A percentile compares a stretch with the other conserved stretches of the same genome.
phyloP scores from a whole-genome alignment of 2,329 filamentous ascomycete genomes.

The Apiospora phragmitis region DNA sequence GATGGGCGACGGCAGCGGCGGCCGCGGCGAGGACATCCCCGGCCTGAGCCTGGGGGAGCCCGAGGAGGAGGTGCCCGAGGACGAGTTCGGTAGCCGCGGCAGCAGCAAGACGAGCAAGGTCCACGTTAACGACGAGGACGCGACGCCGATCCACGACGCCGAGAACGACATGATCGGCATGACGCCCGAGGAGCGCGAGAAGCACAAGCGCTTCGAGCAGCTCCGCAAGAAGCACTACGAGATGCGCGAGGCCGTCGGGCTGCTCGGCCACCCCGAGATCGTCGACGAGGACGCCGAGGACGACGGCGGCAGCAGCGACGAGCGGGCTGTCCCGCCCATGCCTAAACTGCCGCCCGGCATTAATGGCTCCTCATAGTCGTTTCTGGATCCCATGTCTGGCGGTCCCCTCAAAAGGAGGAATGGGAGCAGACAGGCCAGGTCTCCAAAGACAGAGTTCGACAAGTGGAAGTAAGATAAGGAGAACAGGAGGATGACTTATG shows the following conservation, averaged over 20 bases:
- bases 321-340: conserved; percentile 46
- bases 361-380: conserved; percentile 25
- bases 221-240: conserved; percentile 97
- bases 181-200: conserved; percentile 76
- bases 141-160: conserved; percentile 59
- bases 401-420: neutral
- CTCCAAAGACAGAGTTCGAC: neutral
- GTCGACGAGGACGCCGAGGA: conserved; percentile 61
- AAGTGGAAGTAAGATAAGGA: neutral
- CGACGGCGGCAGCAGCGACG: conserved; percentile 49
- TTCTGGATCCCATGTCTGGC: neutral
- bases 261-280: conserved; percentile 76
- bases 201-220: conserved; percentile 89
- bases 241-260: conserved; percentile 90
- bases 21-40: conserved; percentile 76
- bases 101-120: conserved; percentile 62
- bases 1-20: conserved; percentile 49
- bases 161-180: conserved; percentile 55
- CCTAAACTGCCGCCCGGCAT: conserved; percentile 43
- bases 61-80: conserved; percentile 67
- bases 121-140: conserved; percentile 67
- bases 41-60: conserved; percentile 90
- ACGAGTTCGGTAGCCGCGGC: conserved; percentile 34
- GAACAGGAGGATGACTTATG: neutral
- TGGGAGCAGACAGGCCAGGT: neutral